phyloP scores from a whole-genome alignment of 176 grass and related monocot genomes.

The Tuctoria greenei region DNA sequence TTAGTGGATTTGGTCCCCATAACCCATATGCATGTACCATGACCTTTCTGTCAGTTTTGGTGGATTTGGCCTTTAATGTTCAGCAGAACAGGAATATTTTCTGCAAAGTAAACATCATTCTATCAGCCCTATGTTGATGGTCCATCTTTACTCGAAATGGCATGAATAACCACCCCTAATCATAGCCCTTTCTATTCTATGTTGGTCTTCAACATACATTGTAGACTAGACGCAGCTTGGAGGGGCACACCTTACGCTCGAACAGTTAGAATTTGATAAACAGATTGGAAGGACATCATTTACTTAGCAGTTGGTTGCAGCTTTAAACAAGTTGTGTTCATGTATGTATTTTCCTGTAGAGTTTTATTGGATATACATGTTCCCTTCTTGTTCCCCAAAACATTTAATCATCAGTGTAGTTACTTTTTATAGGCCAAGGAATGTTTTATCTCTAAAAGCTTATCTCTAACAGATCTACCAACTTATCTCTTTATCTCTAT shows the following conservation, averaged over 20 bases:
- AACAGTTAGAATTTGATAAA: background rate
- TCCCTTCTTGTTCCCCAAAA: background rate
- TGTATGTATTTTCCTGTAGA: background rate
- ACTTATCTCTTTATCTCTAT: no score
- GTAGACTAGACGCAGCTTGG: background rate
- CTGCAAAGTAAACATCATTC: background rate
- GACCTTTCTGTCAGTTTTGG: background rate
- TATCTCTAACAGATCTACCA: no score
- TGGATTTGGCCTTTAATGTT: conserved; percentile 7
- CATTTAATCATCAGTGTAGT: background rate
- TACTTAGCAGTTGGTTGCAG: background rate
- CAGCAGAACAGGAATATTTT: conserved; percentile 13
- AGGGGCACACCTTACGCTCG: background rate
- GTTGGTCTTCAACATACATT: background rate
- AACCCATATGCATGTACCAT: background rate
- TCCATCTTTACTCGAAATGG: background rate
- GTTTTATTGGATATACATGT: background rate
- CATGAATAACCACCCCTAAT: background rate
- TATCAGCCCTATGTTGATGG: no score
- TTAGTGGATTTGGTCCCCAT: no score
- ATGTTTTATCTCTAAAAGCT: no score
- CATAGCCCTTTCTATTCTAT: background rate
- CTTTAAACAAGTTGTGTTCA: background rate
- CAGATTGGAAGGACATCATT: background rate
- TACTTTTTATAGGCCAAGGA: no score